Evolutionary conservation across 768 basidiomycete genomes (phyloP), one percentile per base, ranked within the genome.

Genomic region (Podaxis carcinomalis): DNA sequence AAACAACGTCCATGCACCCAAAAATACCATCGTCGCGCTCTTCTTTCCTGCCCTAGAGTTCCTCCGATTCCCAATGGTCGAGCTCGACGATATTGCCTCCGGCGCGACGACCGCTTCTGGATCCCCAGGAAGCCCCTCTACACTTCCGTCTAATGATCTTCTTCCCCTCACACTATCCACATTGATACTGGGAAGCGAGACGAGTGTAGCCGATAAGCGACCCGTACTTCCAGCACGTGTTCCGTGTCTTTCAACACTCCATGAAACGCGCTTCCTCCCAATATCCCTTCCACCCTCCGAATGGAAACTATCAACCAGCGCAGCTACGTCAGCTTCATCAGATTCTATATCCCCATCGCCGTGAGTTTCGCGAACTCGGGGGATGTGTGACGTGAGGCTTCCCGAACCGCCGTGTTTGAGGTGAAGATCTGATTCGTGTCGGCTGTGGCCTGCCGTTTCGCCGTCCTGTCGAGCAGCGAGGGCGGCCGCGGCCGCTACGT

Each of bases 11-110:
- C 91, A 93, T 10, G 84, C 78, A 39, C 90, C 83, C 63, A 97
- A 77, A 66, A 97, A 92, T 19, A 95, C 84, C 77, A 96, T 87
- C 1, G 85, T 86, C 4, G 89, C 88, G 32, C 88, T 83, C 63
- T 85, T 82, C 62, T 85, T 81, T 66, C 85, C 88, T 6, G 86
- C 84, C 63, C 86, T 79, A n/a, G 88, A 88, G 61, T 75, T 73
- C 37, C 78, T 75, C n/a, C 73, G 69, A 23, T 68, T 65, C 2
- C 72, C 63, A 21, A 62, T 66, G 1, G 65, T 39, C 59, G 70
- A 61, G 46, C 51, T 25, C 16, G 51, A 2, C 7, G 51, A 37
- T 3, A 46, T 13, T 16, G 51, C 14, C 32, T 52, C 59, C 23
- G 28, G 7, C 44, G 69, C 27, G 21, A 44, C 54, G 7, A 19